Conservation (phyloP, 2,329 filamentous ascomycete species). For the Fusarium torulosum region DNA sequence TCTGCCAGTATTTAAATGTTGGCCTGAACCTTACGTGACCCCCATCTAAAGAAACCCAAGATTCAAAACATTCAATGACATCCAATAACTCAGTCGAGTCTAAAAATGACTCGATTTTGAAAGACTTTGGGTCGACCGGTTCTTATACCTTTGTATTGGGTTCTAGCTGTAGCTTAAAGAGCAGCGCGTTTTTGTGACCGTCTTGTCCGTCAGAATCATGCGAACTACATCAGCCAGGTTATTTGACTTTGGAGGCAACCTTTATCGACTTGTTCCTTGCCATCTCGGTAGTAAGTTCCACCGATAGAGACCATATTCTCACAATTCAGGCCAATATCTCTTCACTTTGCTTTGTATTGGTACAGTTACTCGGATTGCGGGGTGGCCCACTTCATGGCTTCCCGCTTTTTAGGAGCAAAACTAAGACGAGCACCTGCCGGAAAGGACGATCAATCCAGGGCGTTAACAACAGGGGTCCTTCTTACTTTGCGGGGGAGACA, state of each 20-base stretch:
- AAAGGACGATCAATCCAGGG: conserved; percentile 22
- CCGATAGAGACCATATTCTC: not conserved
- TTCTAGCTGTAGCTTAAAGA: not conserved
- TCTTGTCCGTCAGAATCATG: not conserved
- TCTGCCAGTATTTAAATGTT: no score
- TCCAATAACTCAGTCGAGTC: no score
- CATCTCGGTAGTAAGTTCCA: not conserved
- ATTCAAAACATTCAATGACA: no score
- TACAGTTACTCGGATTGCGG: conserved; percentile 3
- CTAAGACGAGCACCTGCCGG: conserved; percentile 25
- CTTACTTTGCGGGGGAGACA: conserved; percentile 34
- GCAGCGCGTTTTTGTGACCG: not conserved
- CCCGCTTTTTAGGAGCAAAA: conserved; percentile 21
- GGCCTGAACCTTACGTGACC: no score
- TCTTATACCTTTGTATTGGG: not conserved
- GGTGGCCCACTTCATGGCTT: conserved; percentile 18
- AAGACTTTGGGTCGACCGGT: not conserved
- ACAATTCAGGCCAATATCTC: not conserved
- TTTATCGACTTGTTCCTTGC: not conserved
- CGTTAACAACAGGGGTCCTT: conserved; percentile 27
- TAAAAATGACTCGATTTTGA: no score
- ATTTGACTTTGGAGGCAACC: not conserved
- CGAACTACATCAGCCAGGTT: no score
- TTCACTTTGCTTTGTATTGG: not conserved
- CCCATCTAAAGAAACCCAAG: no score